These are phyloP conservation scores for Brettanomyces naardenensis DNA, from an alignment of 805 yeast species.

Conservation along the genomic window DNA sequence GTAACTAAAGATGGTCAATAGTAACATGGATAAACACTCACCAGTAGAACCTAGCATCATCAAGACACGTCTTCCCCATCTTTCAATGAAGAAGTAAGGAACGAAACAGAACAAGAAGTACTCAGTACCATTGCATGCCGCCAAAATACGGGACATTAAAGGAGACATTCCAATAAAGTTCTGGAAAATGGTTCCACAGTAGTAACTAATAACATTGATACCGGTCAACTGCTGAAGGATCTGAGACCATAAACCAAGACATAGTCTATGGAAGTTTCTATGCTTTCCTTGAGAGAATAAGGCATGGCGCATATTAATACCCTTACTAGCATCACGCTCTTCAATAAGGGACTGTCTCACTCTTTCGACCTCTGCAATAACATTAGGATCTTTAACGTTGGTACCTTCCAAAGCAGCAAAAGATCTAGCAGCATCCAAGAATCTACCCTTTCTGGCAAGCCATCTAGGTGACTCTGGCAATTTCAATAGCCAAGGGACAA, in stretches of 20 bases:
- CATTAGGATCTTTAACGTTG: slow-evolving; percentile 8
- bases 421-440: slow-evolving; percentile 34
- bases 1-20: slow-evolving; percentile 33
- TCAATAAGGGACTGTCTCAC: slow-evolving; percentile 14
- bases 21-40: slow-evolving; percentile 37
- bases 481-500: slow-evolving; percentile 11
- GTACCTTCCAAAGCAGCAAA: slow-evolving; percentile 33
- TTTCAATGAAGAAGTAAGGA: slow-evolving; percentile 38
- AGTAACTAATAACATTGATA: slow-evolving; percentile 49
- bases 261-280: slow-evolving; percentile 40
- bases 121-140: slow-evolving; percentile 34
- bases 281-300: slow-evolving; percentile 34
- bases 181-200: slow-evolving; percentile 49
- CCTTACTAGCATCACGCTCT: slow-evolving; percentile 21
- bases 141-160: slow-evolving; percentile 33
- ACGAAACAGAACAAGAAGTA: slow-evolving; percentile 28
- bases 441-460: slow-evolving; percentile 30
- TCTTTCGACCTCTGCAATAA: slow-evolving; percentile 12
- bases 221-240: slow-evolving; percentile 45
- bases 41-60: slow-evolving; percentile 29
- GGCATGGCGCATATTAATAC: slow-evolving; percentile 9
- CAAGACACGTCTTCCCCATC: slow-evolving; percentile 32
- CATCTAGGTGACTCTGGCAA: slow-evolving; percentile 39
- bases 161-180: slow-evolving; percentile 38
- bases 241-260: slow-evolving; percentile 36